Percentiles rank a stretch among this genome's conserved stretches.
Evolutionary conservation across 441 rosid genomes (phyloP).

Genomic region (Macaranga tanarius): DNA sequence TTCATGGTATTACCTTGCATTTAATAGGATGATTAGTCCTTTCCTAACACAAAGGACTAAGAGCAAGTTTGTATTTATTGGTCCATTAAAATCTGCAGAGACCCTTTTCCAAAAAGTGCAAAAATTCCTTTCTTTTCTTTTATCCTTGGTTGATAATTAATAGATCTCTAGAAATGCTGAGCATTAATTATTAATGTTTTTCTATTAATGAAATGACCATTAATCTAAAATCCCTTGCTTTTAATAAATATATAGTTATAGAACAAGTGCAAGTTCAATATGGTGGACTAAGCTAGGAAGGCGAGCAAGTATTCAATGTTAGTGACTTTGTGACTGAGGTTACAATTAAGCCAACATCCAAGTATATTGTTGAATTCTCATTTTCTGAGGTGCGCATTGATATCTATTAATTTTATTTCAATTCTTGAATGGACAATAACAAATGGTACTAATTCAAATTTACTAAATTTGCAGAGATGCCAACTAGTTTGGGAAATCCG

Average conservation of each 20-base stretch:
- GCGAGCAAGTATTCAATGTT: constrained; percentile 46
- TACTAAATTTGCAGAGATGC: constrained; percentile 44
- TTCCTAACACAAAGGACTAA: constrained; percentile 82
- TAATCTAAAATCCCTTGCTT: background rate
- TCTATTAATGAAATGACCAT: background rate
- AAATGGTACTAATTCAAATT: background rate
- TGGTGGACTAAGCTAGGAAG: constrained; percentile 73
- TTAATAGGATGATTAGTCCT: constrained; percentile 72
- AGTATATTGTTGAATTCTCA: too few relatives aligned
- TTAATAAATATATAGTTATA: constrained; percentile 57
- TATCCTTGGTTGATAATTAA: background rate
- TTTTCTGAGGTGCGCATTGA: too few relatives aligned
- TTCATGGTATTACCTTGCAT: constrained; percentile 85
- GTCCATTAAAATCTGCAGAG: constrained; percentile 63
- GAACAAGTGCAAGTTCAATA: constrained; percentile 75
- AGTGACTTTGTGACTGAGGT: constrained; percentile 61
- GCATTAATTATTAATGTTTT: background rate
- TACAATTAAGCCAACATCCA: too few relatives aligned
- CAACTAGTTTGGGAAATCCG: constrained; percentile 74
- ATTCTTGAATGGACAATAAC: background rate
- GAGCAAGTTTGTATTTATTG: constrained; percentile 73
- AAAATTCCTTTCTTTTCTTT: background rate
- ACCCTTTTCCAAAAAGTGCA: constrained; percentile 66
- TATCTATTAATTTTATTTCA: background rate
- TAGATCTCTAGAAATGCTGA: background rate